Percentiles rank a stretch among this genome's conserved stretches.
phyloP scores from a whole-genome alignment of 2,329 filamentous ascomycete species.

The Colletotrichum sp. region DNA sequence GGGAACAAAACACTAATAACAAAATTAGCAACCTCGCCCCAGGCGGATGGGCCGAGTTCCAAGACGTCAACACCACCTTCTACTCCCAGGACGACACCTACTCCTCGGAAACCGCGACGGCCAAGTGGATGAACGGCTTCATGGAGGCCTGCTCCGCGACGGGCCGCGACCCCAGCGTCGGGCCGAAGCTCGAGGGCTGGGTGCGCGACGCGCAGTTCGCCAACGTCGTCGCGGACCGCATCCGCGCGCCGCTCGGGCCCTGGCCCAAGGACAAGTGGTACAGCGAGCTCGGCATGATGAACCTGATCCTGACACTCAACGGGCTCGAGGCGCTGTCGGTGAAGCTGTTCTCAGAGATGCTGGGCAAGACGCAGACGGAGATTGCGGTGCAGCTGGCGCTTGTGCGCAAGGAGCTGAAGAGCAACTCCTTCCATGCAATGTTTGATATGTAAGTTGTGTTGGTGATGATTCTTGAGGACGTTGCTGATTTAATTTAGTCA shows the following conservation, averaged over 20 bases:
- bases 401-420: slow-evolving; percentile 32
- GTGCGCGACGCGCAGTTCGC: slow-evolving; percentile 42
- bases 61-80: slow-evolving; percentile 25
- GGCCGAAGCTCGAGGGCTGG: slow-evolving; percentile 31
- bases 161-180: slow-evolving; percentile 35
- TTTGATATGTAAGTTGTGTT: slow-evolving; percentile 25
- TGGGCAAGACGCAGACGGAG: slow-evolving; percentile 29
- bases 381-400: slow-evolving; percentile 29
- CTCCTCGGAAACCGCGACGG: not conserved
- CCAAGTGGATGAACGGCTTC: slow-evolving; percentile 23
- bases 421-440: slow-evolving; percentile 27
- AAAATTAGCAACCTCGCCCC: slow-evolving; percentile 33
- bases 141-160: slow-evolving; percentile 25
- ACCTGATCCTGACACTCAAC: slow-evolving; percentile 20
- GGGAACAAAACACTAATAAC: not conserved
- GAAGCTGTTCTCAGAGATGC: slow-evolving; percentile 31
- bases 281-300: slow-evolving; percentile 33
- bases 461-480: not conserved
- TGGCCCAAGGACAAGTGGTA: slow-evolving; percentile 38
- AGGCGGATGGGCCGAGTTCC: slow-evolving; percentile 35
- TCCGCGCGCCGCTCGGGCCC: slow-evolving; percentile 35
- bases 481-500: not conserved
- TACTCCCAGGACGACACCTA: slow-evolving; percentile 28
- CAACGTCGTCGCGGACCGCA: slow-evolving; percentile 32
- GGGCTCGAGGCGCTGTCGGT: slow-evolving; percentile 28